A percentile compares a stretch with the other conserved stretches of the same genome.
phyloP scores from a whole-genome alignment of 2,329 filamentous ascomycete species.

The Colletotrichum camelliae region DNA sequence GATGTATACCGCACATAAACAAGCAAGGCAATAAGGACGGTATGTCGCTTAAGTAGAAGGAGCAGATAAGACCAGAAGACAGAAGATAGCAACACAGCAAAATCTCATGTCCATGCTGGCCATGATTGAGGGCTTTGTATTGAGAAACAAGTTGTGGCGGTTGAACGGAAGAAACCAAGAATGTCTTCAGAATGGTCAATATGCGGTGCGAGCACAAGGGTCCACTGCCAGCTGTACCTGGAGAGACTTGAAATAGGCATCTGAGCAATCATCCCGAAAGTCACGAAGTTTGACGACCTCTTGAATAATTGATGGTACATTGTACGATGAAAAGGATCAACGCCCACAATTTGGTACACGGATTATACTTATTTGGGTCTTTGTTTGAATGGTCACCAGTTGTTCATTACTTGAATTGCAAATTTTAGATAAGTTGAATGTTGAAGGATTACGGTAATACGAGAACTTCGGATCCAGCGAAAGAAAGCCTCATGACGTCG shows the following conservation, averaged over 20 bases:
- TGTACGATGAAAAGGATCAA: conserved; percentile 28
- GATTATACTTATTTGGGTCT: not conserved
- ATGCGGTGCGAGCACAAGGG: conserved; percentile 51
- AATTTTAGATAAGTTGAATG: too few species aligned
- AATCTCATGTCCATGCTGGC: conserved; percentile 47
- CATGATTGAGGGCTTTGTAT: conserved; percentile 46
- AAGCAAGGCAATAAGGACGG: not conserved
- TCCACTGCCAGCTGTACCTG: conserved; percentile 36
- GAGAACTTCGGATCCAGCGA: not conserved
- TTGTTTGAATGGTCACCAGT: not conserved
- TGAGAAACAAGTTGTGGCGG: conserved; percentile 52
- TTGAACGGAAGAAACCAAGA: conserved; percentile 54
- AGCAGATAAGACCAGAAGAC: conserved; percentile 42
- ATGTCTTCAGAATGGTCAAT: conserved; percentile 50
- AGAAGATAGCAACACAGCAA: conserved; percentile 41
- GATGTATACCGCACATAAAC: conserved; percentile 18
- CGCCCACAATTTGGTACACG: not conserved
- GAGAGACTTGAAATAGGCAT: conserved; percentile 49
- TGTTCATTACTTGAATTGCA: too few species aligned
- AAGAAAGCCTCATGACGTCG: not conserved
- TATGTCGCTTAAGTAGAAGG: conserved; percentile 34
- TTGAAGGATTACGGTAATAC: not conserved
- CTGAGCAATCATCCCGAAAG: conserved; percentile 48
- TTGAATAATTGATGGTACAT: conserved; percentile 28
- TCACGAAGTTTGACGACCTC: conserved; percentile 34